Evolutionary conservation across 495 filamentous ascomycete genomes (phyloP), one percentile per base, ranked within the genome.

Genomic region (Darksidea phi): DNA sequence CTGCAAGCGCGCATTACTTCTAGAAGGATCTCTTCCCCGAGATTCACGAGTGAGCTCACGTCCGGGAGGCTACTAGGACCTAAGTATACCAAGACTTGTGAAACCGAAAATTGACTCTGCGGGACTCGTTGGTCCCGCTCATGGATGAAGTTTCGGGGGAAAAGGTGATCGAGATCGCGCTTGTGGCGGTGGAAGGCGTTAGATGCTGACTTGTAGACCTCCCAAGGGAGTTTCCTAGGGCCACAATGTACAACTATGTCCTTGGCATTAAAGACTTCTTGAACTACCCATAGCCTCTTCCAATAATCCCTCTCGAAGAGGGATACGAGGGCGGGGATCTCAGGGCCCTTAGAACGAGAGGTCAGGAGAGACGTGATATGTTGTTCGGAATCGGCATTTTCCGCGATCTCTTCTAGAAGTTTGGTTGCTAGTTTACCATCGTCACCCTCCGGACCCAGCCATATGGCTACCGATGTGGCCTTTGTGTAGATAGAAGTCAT

Each of bases 281-380:
- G 72, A 10, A 74, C 70, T 12, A 74, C 59, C 72, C 72, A 74
- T 2, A 73, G 45, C 41, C 70, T 48, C 17, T 32, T 61, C 72
- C 72, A 75, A 54, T 73, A 75, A 38, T 71, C 57, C 24, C 73
- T 59, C 47, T 75, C 66, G 46, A 72, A 73, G 6, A 75, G 61
- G 3, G 50, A 20, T 7, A 71, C 63, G 2, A 71, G 21, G 36
- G 70, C 68, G 24, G 45, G 49, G 37, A 72, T 37, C 15, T 66
- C 41, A 57, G 64, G 67, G 2, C 57, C 6, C 46, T 18, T 18
- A 28, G 46, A 28, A 23, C 67, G 6, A 28, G 53, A 13, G 54
- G 57, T 18, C n/a, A 54, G 21, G 48, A 59, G 28, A 63, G 49
- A n/a, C 43, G 8, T 18, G 63, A 62, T 11, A 67, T 50, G 13